Conservation (phyloP, 2,329 filamentous ascomycete genomes). For the Ophiosphaerella korrae region DNA sequence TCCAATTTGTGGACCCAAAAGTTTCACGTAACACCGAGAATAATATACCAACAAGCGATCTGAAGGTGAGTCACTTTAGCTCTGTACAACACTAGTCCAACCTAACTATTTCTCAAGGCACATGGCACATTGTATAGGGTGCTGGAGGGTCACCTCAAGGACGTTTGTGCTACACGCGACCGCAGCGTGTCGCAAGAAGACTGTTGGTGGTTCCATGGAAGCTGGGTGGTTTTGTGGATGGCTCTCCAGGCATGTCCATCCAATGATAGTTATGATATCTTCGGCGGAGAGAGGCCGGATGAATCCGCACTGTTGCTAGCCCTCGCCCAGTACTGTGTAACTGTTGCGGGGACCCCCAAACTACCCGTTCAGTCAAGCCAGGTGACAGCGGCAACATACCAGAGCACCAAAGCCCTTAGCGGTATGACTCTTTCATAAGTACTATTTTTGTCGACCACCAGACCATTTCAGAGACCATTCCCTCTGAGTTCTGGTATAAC, state of each 20-base stretch:
- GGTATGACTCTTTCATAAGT: slow-evolving; percentile 15
- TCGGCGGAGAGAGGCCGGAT: not conserved
- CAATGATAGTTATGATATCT: slow-evolving; percentile 14
- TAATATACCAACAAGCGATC: no score
- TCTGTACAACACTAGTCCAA: not conserved
- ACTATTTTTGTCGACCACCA: not conserved
- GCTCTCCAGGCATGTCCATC: no score
- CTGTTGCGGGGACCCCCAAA: not conserved
- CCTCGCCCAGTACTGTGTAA: slow-evolving; percentile 5
- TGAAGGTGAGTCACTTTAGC: not conserved
- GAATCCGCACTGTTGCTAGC: slow-evolving; percentile 13
- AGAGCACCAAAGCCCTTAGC: no score
- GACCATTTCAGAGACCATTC: not conserved
- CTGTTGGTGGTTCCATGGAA: slow-evolving; percentile 24
- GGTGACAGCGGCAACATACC: slow-evolving; percentile 5
- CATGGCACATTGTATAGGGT: slow-evolving; percentile 10
- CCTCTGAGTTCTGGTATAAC: slow-evolving; percentile 18
- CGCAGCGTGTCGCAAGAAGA: slow-evolving; percentile 13
- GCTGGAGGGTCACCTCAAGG: slow-evolving; percentile 14
- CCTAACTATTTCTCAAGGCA: not conserved
- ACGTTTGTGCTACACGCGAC: slow-evolving; percentile 8
- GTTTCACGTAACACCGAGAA: not conserved
- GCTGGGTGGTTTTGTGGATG: slow-evolving; percentile 27
- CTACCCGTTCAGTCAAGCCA: slow-evolving; percentile 2
- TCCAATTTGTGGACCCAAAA: not conserved